phyloP scores from a whole-genome alignment of 345 rosid genomes.

The Eucalyptus polyanthemos region DNA sequence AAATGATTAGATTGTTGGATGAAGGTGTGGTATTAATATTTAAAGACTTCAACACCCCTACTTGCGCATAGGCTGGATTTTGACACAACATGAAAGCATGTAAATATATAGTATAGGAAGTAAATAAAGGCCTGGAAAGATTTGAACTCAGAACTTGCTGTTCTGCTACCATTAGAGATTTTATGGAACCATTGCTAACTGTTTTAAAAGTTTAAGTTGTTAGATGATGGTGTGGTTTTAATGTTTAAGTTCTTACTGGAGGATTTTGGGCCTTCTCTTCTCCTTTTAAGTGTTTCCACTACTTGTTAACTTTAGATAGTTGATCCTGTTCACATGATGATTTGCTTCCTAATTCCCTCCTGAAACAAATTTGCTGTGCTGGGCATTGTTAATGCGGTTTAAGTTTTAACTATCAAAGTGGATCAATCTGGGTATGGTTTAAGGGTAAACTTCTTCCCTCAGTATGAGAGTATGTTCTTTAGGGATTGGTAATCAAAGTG shows the following conservation, averaged over 20 bases:
- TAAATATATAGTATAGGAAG: neutral
- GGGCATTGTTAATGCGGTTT: no score
- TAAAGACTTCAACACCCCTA: neutral
- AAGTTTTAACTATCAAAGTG: no score
- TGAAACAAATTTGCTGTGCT: no score
- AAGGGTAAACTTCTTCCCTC: no score
- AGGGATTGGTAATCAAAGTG: no score
- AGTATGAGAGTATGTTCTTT: no score
- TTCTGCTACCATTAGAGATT: neutral
- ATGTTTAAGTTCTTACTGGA: neutral
- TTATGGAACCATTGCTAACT: neutral
- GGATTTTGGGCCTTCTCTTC: neutral
- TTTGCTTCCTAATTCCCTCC: no score
- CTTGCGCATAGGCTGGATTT: neutral
- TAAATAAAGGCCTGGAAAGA: neutral
- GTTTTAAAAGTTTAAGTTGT: neutral
- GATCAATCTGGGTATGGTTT: no score
- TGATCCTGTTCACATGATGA: no score
- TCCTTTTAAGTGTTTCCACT: neutral
- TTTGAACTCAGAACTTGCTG: neutral
- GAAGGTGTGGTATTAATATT: neutral
- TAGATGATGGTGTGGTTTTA: neutral
- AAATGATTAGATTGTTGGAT: neutral
- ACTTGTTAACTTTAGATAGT: neutral
- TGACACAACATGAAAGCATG: neutral